Evolutionary conservation across 169 alveolate species (phyloP).

Genomic region (Plasmodium inui): DNA sequence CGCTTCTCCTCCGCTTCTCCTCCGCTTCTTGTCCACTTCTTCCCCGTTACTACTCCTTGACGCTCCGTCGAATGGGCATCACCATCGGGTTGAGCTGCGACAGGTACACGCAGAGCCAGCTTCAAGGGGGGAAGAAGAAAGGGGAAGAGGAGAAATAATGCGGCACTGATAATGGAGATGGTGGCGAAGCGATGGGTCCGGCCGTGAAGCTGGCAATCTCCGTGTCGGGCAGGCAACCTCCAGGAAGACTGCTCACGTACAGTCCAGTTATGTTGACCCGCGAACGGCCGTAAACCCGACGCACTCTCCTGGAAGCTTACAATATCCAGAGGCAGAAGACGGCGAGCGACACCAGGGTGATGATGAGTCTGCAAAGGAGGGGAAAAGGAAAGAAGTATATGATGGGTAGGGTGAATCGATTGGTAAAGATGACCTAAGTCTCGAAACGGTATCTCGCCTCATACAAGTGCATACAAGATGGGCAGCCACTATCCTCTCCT

Average conservation of each 20-base stretch:
- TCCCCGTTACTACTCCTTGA: neutral
- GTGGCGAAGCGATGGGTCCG: neutral
- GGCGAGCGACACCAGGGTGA: constrained; percentile 62
- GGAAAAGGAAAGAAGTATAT: neutral
- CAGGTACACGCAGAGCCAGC: constrained; percentile 72
- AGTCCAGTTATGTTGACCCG: too few relatives aligned
- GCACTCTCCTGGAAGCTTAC: constrained; percentile 31
- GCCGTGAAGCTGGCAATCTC: neutral
- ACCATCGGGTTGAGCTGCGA: constrained; percentile 71
- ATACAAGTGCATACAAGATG: neutral
- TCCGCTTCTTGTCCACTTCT: neutral
- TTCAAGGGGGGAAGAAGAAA: neutral
- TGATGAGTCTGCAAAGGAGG: constrained; percentile 17
- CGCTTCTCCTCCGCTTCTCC: neutral
- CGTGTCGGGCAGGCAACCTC: neutral
- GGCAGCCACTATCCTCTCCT: neutral
- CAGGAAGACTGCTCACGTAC: too few relatives aligned
- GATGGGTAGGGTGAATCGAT: neutral
- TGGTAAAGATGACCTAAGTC: neutral
- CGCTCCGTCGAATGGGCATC: constrained; percentile 25
- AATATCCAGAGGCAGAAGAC: constrained; percentile 73
- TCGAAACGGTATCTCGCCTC: neutral
- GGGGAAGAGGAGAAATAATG: neutral
- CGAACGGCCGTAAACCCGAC: neutral
- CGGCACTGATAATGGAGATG: neutral